These are phyloP conservation scores for Citrullus colocynthis DNA, from an alignment of 306 rosid genomes.

Conservation along the genomic window DNA sequence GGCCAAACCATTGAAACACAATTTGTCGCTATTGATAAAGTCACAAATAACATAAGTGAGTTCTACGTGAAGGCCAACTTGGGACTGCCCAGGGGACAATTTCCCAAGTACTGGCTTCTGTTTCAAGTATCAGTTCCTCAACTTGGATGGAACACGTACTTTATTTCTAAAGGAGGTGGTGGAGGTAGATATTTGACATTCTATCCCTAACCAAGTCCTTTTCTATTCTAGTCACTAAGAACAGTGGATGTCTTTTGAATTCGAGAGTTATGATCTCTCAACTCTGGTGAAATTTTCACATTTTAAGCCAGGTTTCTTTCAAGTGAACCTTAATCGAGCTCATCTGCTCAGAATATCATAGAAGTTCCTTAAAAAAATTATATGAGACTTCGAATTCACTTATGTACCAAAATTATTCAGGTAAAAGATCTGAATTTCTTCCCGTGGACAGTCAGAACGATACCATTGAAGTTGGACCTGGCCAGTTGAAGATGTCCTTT, in stretches of 20 bases:
- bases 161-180: constrained; percentile 39
- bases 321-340: not conserved
- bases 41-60: constrained; percentile 42
- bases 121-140: constrained; percentile 71
- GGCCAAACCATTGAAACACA: constrained; percentile 52
- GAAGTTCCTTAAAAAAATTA: not conserved
- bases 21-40: constrained; percentile 41
- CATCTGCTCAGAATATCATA: not conserved
- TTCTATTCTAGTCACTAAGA: not conserved
- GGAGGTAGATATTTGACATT: constrained; percentile 25
- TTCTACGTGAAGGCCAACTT: constrained; percentile 61
- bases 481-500: constrained; percentile 68
- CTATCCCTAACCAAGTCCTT: not conserved
- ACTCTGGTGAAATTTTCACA: not conserved
- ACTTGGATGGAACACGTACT: constrained; percentile 84
- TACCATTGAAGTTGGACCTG: constrained; percentile 54
- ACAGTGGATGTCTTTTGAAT: not conserved
- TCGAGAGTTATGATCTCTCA: not conserved
- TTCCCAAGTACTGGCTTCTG: constrained; percentile 71
- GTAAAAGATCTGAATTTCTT: constrained; percentile 12
- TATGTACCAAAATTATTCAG: constrained; percentile 28
- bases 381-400: not conserved
- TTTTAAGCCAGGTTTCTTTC: not conserved
- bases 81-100: constrained; percentile 37
- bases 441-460: constrained; percentile 19